Percentiles rank a stretch among this genome's conserved stretches.
phyloP scores from a whole-genome alignment of 2,329 filamentous ascomycete genomes.

The Rhynchosporium graminicola region DNA sequence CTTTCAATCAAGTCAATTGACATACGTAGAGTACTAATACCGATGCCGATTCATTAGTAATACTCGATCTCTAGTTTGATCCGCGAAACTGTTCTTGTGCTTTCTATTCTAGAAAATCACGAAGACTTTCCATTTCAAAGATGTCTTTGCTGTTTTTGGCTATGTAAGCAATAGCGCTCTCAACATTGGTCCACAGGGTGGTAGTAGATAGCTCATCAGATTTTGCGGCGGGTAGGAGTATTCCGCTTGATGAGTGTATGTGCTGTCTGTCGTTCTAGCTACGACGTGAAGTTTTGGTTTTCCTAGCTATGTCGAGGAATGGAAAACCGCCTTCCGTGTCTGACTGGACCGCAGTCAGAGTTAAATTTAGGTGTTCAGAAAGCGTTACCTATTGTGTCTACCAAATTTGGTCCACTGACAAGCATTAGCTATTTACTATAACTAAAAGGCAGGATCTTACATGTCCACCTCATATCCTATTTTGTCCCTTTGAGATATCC shows the following conservation, averaged over 20 bases:
- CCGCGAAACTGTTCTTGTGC: constrained; percentile 46
- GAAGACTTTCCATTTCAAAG: constrained; percentile 49
- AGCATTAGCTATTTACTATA: background rate
- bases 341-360: background rate
- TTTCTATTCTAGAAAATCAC: constrained; percentile 55
- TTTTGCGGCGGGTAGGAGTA: constrained; percentile 39
- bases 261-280: constrained; percentile 50
- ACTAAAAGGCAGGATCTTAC: constrained; percentile 26
- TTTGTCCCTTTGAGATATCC: constrained; percentile 27
- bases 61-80: constrained; percentile 39
- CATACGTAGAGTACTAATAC: no score
- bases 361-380: background rate
- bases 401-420: constrained; percentile 37
- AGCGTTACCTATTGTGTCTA: constrained; percentile 30
- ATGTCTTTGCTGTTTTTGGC: constrained; percentile 52
- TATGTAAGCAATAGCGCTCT: constrained; percentile 54
- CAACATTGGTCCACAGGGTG: constrained; percentile 54
- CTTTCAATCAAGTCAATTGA: no score
- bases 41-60: constrained; percentile 37
- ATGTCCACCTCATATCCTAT: constrained; percentile 38
- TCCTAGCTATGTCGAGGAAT: constrained; percentile 52
- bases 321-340: constrained; percentile 48
- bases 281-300: constrained; percentile 49
- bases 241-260: constrained; percentile 46
- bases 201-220: constrained; percentile 40